Conservation (phyloP, 208 protist species). For the Phytomonas francai region DNA sequence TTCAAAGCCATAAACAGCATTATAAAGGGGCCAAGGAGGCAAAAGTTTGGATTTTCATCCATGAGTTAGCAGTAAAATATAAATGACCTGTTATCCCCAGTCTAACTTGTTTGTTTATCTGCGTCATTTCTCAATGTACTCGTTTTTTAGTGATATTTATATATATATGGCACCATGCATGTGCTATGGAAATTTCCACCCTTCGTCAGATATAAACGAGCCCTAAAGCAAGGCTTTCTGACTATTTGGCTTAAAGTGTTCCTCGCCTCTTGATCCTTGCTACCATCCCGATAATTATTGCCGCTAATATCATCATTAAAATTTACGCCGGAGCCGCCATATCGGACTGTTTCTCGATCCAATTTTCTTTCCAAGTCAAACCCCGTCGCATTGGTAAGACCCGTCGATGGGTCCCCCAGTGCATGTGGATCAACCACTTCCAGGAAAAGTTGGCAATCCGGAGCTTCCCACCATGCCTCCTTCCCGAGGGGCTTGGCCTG, state of each 20-base stretch:
- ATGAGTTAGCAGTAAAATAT: slow-evolving; percentile 5
- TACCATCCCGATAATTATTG: not conserved
- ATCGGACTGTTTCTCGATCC: not conserved
- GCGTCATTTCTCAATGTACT: not conserved
- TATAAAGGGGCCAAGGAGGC: not conserved
- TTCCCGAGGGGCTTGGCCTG: not conserved
- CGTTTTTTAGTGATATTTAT: not conserved
- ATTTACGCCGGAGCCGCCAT: not conserved
- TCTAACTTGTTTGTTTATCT: not conserved
- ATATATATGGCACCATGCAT: not conserved
- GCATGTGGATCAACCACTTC: not conserved
- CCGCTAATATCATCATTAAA: not conserved
- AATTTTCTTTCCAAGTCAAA: not conserved
- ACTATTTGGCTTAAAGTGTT: not conserved
- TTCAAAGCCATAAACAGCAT: not conserved
- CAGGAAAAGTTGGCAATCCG: slow-evolving; percentile 3
- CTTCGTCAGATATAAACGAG: not conserved
- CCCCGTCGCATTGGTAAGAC: not conserved
- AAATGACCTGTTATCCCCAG: not conserved
- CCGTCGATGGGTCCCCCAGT: not conserved
- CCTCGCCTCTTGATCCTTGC: not conserved
- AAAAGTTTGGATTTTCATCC: not conserved
- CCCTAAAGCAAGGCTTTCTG: not conserved
- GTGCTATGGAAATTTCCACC: not conserved
- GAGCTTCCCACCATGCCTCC: not conserved